Evolutionary conservation across 2,329 filamentous ascomycete genomes (phyloP).

Genomic region (Alternaria consortialis): DNA sequence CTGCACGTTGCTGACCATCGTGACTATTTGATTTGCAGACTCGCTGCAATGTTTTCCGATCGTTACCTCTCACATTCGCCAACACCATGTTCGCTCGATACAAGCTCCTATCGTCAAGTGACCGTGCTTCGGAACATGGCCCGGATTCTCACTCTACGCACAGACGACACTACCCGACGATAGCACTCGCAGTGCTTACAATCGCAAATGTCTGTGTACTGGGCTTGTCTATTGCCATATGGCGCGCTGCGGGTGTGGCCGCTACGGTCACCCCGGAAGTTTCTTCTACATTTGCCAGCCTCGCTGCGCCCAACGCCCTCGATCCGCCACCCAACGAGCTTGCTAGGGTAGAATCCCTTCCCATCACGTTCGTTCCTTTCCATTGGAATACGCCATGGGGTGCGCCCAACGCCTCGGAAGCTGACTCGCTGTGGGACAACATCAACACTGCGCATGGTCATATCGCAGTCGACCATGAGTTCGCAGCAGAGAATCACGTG

Average conservation of each 20-base stretch:
- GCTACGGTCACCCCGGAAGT: not conserved
- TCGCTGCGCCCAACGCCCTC: not conserved
- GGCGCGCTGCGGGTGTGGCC: slow-evolving; percentile 2
- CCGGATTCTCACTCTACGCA: not conserved
- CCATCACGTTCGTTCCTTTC: slow-evolving; percentile 7
- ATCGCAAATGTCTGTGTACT: slow-evolving; percentile 7
- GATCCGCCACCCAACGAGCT: not conserved
- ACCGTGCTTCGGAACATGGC: not conserved
- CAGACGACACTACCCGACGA: slow-evolving; percentile 5
- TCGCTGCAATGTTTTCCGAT: not conserved
- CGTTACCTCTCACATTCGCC: not conserved
- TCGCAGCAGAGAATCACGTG: slow-evolving; percentile 25
- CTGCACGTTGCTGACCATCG: not conserved
- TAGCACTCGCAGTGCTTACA: slow-evolving; percentile 1
- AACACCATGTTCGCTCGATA: slow-evolving; percentile 10
- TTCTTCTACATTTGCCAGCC: not conserved
- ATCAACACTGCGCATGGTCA: slow-evolving; percentile 40
- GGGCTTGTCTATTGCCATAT: slow-evolving; percentile 4
- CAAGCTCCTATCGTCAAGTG: slow-evolving; percentile 1
- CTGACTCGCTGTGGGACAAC: slow-evolving; percentile 32
- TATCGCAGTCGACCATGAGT: slow-evolving; percentile 36
- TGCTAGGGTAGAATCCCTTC: slow-evolving; percentile 9
- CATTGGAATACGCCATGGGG: slow-evolving; percentile 16
- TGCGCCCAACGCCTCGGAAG: slow-evolving; percentile 20
- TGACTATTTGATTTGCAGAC: slow-evolving; percentile 5